These are phyloP conservation scores for Diospyros kaki DNA, from an alignment of 148 eudicot genomes.

Conservation along the genomic window DNA sequence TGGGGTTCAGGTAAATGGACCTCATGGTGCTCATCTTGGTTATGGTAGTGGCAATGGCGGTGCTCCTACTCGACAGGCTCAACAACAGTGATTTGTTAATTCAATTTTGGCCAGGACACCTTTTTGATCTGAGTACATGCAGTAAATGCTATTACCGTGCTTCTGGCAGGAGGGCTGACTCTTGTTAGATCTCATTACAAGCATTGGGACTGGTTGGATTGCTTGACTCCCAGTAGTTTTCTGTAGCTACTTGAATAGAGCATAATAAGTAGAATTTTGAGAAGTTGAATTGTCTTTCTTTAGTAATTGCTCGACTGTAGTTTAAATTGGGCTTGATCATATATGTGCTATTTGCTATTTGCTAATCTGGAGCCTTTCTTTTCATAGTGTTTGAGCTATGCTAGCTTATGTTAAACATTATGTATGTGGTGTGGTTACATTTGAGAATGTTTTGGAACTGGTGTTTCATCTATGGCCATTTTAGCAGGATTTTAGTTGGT, in stretches of 20 bases:
- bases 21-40: conserved; percentile 51
- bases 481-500: conserved; percentile 10
- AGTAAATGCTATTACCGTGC: conserved; percentile 14
- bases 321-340: conserved; percentile 55
- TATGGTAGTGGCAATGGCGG: conserved; percentile 71
- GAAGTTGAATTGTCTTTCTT: conserved; percentile 39
- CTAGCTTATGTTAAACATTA: conserved; percentile 23
- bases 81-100: conserved; percentile 35
- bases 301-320: conserved; percentile 32
- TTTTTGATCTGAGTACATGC: conserved; percentile 9
- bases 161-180: conserved; percentile 20
- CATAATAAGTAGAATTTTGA: conserved; percentile 35
- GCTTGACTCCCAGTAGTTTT: conserved; percentile 63
- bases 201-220: conserved; percentile 72
- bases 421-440: conserved; percentile 10
- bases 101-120: neutral
- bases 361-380: conserved; percentile 29
- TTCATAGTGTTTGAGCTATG: conserved; percentile 35
- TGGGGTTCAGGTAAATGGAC: conserved; percentile 32
- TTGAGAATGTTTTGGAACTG: conserved; percentile 15
- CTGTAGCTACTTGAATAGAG: conserved; percentile 38
- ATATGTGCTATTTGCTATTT: conserved; percentile 39
- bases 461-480: conserved; percentile 3
- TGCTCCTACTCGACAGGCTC: conserved; percentile 56
- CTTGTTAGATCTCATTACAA: conserved; percentile 22